A percentile compares a stretch with the other conserved stretches of the same genome.
These are phyloP conservation scores for Phlyctochytrium arcticum DNA, from an alignment of 192 early-diverging fungal species.

Conservation along the genomic window DNA sequence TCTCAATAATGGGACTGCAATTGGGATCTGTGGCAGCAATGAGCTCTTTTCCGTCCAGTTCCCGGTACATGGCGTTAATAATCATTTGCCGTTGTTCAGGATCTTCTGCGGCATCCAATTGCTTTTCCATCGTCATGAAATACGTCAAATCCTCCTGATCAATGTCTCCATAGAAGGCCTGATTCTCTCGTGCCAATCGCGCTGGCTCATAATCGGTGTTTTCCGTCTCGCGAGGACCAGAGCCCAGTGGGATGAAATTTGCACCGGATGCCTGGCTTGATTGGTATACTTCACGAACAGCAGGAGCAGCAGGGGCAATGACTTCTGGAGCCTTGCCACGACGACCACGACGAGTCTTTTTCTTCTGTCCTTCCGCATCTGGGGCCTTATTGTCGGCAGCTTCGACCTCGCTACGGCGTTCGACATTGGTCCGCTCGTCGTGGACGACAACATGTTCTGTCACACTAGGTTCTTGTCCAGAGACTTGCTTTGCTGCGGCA, in stretches of 20 bases:
- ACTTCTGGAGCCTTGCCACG: slow-evolving; percentile 11
- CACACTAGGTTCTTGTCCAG: not conserved
- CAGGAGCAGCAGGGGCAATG: not conserved
- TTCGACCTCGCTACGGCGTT: not conserved
- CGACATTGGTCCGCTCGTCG: not conserved
- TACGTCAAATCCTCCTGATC: slow-evolving; percentile 21
- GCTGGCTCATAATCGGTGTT: not conserved
- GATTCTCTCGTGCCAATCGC: not conserved
- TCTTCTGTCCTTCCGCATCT: slow-evolving; percentile 1
- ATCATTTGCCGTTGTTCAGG: slow-evolving; percentile 51
- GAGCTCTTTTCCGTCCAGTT: slow-evolving; percentile 71
- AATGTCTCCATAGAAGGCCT: slow-evolving; percentile 16
- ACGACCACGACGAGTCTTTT: slow-evolving; percentile 23
- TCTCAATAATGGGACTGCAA: slow-evolving; percentile 75
- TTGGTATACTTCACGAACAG: too few relatives aligned
- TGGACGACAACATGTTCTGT: not conserved
- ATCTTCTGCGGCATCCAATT: slow-evolving; percentile 31
- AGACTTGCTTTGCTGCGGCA: not conserved
- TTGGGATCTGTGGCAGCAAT: slow-evolving; percentile 71
- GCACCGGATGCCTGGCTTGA: not conserved
- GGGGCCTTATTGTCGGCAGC: not conserved
- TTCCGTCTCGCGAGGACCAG: not conserved
- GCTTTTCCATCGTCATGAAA: slow-evolving; percentile 35
- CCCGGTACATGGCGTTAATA: slow-evolving; percentile 70
- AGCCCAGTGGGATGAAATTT: not conserved